Percentiles rank a stretch among this genome's conserved stretches.
Conservation (phyloP, 768 basidiomycete genomes). For the Collybia nuda region DNA sequence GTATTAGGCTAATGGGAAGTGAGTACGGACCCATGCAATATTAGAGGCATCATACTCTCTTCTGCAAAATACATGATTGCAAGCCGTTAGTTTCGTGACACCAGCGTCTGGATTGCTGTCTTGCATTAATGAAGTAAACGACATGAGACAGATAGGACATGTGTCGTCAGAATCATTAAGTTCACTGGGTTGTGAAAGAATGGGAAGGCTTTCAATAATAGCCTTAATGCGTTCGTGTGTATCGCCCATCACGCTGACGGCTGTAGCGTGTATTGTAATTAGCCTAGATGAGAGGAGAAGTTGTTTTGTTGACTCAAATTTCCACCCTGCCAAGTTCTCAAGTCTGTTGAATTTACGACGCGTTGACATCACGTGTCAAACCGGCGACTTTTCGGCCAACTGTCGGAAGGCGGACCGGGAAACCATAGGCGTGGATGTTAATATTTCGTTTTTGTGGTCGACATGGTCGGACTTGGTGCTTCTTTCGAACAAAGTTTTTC, state of each 20-base stretch:
- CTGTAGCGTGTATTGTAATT: slow-evolving; percentile 7
- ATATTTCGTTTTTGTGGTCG: not conserved
- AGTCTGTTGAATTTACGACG: too few relatives aligned
- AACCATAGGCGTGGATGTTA: not conserved
- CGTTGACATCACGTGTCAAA: too few relatives aligned
- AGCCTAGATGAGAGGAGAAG: not conserved
- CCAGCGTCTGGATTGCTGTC: slow-evolving; percentile 32
- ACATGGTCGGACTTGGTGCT: not conserved
- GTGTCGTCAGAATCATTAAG: slow-evolving; percentile 47
- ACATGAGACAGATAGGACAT: slow-evolving; percentile 65
- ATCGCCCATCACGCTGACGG: slow-evolving; percentile 6
- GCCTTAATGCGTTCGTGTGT: slow-evolving; percentile 31
- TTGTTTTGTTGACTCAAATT: too few relatives aligned
- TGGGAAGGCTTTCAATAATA: slow-evolving; percentile 44
- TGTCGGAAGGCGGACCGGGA: not conserved
- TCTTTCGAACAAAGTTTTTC: too few relatives aligned
- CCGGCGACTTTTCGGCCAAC: too few relatives aligned
- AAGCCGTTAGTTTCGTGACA: slow-evolving; percentile 56
- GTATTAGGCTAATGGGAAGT: slow-evolving; percentile 43
- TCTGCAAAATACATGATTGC: slow-evolving; percentile 69
- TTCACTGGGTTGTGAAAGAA: slow-evolving; percentile 30
- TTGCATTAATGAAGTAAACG: slow-evolving; percentile 47
- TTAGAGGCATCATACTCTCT: slow-evolving; percentile 45
- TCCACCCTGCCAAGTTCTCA: not conserved
- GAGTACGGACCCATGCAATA: slow-evolving; percentile 1